Conservation (phyloP, 192 early-diverging fungal species). For the Coemansia sp. region DNA sequence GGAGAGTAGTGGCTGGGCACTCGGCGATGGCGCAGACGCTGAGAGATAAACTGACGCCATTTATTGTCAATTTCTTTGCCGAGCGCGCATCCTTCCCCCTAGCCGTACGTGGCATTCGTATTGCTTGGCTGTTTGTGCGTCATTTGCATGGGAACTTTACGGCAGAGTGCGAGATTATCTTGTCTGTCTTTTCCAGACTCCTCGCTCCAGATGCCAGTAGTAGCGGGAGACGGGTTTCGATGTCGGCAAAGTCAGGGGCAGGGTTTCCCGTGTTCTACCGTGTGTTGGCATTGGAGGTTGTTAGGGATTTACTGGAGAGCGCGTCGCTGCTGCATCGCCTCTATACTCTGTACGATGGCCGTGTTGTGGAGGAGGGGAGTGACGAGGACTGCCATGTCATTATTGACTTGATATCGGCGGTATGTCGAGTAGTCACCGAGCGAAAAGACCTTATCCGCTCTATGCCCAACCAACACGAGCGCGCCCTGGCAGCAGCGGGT, state of each 20-base stretch:
- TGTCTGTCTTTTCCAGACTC: conserved; percentile 83
- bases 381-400: conserved; percentile 71
- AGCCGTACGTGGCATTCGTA: conserved; percentile 77
- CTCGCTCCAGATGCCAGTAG: conserved; percentile 63
- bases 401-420: conserved; percentile 73
- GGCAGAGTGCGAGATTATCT: conserved; percentile 92
- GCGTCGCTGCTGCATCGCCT: conserved; percentile 62
- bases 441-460: conserved; percentile 51
- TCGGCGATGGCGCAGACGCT: conserved; percentile 67
- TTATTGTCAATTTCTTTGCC: conserved; percentile 94
- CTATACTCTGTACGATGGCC: conserved; percentile 75
- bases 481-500: neutral
- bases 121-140: conserved; percentile 77
- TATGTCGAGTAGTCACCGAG: conserved; percentile 75
- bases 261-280: conserved; percentile 37
- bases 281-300: conserved; percentile 39
- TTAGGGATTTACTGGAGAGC: conserved; percentile 63
- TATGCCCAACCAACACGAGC: conserved; percentile 12
- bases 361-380: conserved; percentile 17
- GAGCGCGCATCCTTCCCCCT: conserved; percentile 74
- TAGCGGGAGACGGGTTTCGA: conserved; percentile 13
- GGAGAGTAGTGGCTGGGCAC: conserved; percentile 75
- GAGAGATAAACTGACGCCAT: conserved; percentile 81
- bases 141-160: conserved; percentile 37
- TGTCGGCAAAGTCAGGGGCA: conserved; percentile 1